These are phyloP conservation scores for Starmerella apis DNA, from an alignment of 805 yeast species.

Conservation along the genomic window DNA sequence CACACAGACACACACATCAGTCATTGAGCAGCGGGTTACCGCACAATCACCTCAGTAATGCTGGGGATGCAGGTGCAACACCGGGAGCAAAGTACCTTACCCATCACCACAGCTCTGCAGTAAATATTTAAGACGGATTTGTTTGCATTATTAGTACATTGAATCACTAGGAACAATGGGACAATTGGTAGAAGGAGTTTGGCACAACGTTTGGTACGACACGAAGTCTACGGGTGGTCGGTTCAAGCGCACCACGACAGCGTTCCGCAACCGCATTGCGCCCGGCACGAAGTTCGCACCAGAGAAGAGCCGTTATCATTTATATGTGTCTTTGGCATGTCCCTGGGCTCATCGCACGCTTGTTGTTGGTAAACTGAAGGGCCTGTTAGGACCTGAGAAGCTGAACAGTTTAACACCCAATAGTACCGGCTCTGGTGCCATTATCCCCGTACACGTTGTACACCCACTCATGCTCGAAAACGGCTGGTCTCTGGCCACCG, in stretches of 20 bases:
- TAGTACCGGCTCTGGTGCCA: constrained; percentile 28
- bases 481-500: constrained; percentile 77
- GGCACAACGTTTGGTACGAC: constrained; percentile 28
- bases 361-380: constrained; percentile 63
- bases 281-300: constrained; percentile 42
- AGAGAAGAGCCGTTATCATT: constrained; percentile 71
- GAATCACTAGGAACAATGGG: constrained; percentile 18
- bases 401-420: constrained; percentile 8
- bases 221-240: constrained; percentile 27
- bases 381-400: constrained; percentile 33
- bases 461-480: constrained; percentile 81
- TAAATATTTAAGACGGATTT: too few relatives aligned
- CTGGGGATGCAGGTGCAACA: too few relatives aligned
- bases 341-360: constrained; percentile 94
- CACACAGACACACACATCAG: too few relatives aligned
- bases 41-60: too few relatives aligned
- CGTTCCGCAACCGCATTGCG: constrained; percentile 25
- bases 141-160: not conserved
- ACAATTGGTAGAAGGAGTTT: constrained; percentile 26
- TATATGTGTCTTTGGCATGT: constrained; percentile 80
- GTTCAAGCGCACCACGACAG: constrained; percentile 23
- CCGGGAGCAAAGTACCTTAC: too few relatives aligned
- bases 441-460: constrained; percentile 53
- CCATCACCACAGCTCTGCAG: too few relatives aligned
- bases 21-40: too few relatives aligned